Conservation (phyloP, 495 filamentous ascomycete species). For the Hypoxylon rickii region DNA sequence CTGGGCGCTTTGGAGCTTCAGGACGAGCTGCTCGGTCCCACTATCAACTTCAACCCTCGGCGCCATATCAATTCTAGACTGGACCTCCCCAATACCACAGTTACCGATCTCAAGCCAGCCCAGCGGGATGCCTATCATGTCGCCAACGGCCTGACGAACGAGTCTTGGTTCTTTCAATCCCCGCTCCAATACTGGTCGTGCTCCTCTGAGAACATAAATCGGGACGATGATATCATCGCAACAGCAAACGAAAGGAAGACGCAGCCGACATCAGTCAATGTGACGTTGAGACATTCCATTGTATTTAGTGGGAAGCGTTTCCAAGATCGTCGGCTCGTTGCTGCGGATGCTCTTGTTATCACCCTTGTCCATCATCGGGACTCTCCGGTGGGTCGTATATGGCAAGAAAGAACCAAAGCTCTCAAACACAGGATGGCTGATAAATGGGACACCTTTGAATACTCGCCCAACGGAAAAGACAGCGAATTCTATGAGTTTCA, state of each 20-base stretch:
- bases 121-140: slow-evolving; percentile 56
- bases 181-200: slow-evolving; percentile 77
- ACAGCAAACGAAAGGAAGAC: slow-evolving; percentile 65
- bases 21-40: slow-evolving; percentile 59
- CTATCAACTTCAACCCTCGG: slow-evolving; percentile 55
- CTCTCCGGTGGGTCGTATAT: slow-evolving; percentile 60
- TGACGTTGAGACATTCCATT: slow-evolving; percentile 71
- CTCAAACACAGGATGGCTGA: slow-evolving; percentile 48
- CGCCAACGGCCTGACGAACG: slow-evolving; percentile 54
- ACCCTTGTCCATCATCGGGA: slow-evolving; percentile 67
- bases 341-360: slow-evolving; percentile 74
- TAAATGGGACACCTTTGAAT: slow-evolving; percentile 60
- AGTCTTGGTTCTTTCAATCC: slow-evolving; percentile 70
- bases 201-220: slow-evolving; percentile 56
- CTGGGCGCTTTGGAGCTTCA: slow-evolving; percentile 66
- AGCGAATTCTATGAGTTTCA: slow-evolving; percentile 73
- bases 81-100: slow-evolving; percentile 30
- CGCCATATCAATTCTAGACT: slow-evolving; percentile 23
- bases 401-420: slow-evolving; percentile 57
- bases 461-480: slow-evolving; percentile 58
- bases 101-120: slow-evolving; percentile 38
- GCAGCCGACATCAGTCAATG: slow-evolving; percentile 63
- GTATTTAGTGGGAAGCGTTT: slow-evolving; percentile 77
- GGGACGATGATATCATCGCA: slow-evolving; percentile 61
- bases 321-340: slow-evolving; percentile 60